Conservation (phyloP, 2,329 filamentous ascomycete genomes). For the Graphilbum fragrans region DNA sequence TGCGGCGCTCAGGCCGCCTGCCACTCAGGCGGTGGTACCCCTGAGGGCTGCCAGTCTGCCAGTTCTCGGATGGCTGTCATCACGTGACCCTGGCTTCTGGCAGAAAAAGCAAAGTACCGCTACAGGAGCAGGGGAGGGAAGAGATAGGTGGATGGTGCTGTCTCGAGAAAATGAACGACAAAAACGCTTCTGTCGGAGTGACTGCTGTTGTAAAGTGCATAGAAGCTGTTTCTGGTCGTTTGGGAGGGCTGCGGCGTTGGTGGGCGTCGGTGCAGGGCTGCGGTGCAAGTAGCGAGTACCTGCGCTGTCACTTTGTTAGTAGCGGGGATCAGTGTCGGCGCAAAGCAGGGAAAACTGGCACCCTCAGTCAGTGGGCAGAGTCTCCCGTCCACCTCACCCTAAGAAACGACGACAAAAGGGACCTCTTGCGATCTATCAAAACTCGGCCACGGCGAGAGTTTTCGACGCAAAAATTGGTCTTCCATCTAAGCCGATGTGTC, state of each 20-base stretch:
- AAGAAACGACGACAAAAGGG: constrained; percentile 24
- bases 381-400: constrained; percentile 12
- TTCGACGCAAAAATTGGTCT: constrained; percentile 23
- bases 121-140: too few relatives aligned
- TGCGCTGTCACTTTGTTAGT: neutral
- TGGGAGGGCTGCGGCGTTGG: too few relatives aligned
- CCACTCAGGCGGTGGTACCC: too few relatives aligned
- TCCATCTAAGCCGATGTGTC: constrained; percentile 41
- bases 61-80: neutral
- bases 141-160: too few relatives aligned
- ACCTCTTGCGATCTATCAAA: constrained; percentile 38
- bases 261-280: too few relatives aligned
- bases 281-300: neutral
- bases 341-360: constrained; percentile 9
- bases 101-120: too few relatives aligned
- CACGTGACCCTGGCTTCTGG: neutral
- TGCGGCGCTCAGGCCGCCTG: too few relatives aligned
- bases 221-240: too few relatives aligned
- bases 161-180: too few relatives aligned
- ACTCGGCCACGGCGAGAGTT: constrained; percentile 28
- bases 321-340: neutral
- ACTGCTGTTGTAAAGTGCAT: too few relatives aligned
- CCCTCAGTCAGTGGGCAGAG: constrained; percentile 6
- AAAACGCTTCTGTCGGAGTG: too few relatives aligned
- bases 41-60: too few relatives aligned